phyloP scores from a whole-genome alignment of 2,329 filamentous ascomycete genomes.

The Pseudogymnoascus verrucosus region DNA sequence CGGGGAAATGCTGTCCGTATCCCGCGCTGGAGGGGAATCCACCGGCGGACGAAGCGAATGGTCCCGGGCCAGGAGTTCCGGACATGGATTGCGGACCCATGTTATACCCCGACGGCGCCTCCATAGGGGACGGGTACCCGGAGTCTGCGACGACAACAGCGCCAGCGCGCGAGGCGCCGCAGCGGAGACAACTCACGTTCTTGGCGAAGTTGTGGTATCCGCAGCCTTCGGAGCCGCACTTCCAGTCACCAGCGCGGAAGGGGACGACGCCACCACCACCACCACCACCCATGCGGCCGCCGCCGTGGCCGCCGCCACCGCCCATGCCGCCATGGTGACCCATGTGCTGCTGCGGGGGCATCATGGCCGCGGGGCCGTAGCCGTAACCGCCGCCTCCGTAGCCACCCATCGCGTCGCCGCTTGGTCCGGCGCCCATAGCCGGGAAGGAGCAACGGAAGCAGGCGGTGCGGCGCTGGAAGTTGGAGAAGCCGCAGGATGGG shows the following conservation, averaged over 20 bases:
- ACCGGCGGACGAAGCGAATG: conserved; percentile 61
- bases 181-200: conserved; percentile 95
- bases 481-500: conserved; percentile 96
- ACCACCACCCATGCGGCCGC: conserved; percentile 63
- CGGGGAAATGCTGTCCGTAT: conserved; percentile 75
- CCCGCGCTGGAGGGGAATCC: conserved; percentile 58
- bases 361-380: conserved; percentile 69
- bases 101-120: conserved; percentile 70
- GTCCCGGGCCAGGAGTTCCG: conserved; percentile 69
- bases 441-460: conserved; percentile 99
- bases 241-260: conserved; percentile 98
- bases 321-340: conserved; percentile 46
- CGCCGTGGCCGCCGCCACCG: conserved; percentile 41
- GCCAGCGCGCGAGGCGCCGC: conserved; percentile 86
- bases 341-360: conserved; percentile 70
- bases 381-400: conserved; percentile 53
- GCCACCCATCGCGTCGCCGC: conserved; percentile 59
- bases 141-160: conserved; percentile 93
- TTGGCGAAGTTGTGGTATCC: conserved; percentile 99
- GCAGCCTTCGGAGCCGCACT: conserved; percentile 94
- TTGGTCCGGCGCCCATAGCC: conserved; percentile 73
- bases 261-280: conserved; percentile 81
- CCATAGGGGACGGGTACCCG: conserved; percentile 84
- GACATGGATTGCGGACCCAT: conserved; percentile 86
- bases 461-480: conserved; percentile 96